Conservation (phyloP, 441 rosid species). For the Lepidium campestre region DNA sequence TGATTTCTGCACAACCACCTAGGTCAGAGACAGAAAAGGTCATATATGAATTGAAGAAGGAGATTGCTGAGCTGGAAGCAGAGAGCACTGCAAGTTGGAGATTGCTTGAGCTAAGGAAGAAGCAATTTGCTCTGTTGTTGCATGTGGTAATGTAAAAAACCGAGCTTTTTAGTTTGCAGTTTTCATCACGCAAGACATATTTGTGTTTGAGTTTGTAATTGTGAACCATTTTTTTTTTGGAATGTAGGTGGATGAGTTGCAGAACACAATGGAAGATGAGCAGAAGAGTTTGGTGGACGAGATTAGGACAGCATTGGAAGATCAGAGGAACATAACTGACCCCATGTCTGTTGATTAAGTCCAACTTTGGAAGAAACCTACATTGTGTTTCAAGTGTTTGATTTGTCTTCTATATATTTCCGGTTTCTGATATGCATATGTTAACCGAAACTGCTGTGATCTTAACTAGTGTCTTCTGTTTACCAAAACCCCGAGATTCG, state of each 20-base stretch:
- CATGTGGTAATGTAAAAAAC: slow-evolving; percentile 63
- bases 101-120: slow-evolving; percentile 80
- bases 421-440: neutral
- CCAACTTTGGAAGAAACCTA: slow-evolving; percentile 1
- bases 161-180: neutral
- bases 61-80: slow-evolving; percentile 66
- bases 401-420: slow-evolving; percentile 9
- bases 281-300: slow-evolving; percentile 41
- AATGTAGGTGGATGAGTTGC: slow-evolving; percentile 81
- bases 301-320: slow-evolving; percentile 48
- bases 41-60: slow-evolving; percentile 61
- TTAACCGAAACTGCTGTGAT: neutral
- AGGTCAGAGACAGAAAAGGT: slow-evolving; percentile 72
- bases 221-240: neutral
- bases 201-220: neutral
- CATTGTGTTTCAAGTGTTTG: slow-evolving; percentile 3
- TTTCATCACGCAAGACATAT: neutral
- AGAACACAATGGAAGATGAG: slow-evolving; percentile 60
- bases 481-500: neutral
- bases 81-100: slow-evolving; percentile 72
- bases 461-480: neutral
- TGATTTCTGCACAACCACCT: slow-evolving; percentile 72
- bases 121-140: slow-evolving; percentile 71
- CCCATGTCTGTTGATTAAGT: slow-evolving; percentile 65
- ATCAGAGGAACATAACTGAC: slow-evolving; percentile 53